Evolutionary conservation across 805 yeast species (phyloP), one percentile per base, ranked within the genome.

Genomic region (Kluyveromyces aestuarii): DNA sequence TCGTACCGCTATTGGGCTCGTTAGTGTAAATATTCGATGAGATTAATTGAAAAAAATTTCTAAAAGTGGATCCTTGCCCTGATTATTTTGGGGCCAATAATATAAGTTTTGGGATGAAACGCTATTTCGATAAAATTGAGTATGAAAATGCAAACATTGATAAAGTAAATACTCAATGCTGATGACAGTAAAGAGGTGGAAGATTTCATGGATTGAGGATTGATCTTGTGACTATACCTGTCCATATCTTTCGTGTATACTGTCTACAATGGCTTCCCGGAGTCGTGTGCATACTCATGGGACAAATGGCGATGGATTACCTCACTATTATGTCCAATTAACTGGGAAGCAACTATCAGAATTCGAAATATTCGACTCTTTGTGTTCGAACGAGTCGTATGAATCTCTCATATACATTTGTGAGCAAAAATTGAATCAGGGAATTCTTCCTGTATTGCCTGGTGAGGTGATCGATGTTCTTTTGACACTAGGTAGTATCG

Each of bases 401-500:
- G 71, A 66, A 43, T 62, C 64, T 55, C 47, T 72, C n/a, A 45
- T 74, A 1, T 51, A 63, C 8, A 63, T 63, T 39, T 48, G 72
- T 8, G 75, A 73, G 50, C 55, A 58, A 7, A 56, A 54, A 38
- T 46, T 56, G 27, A 46, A 50, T 7, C 25, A 47, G 1, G 27
- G 27, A 8, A 27, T 17, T 8, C 19, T 60, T 6, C 44, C 52
- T 2, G 59, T 64, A 9, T 75, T 76, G 0, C 65, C 69, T 1
- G 55, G 62, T 19, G 64, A 66, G 27, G 59, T 68, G 2, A 41
- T 71, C 9, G 54, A 64, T 27, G 60, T 67, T 1, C 45, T 73
- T 9, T 58, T 73, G 41, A 69, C 76, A 1, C 49, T 72, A 25
- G 64, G 65, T 0, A 67, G 74, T 0, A 50, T 69, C 1, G 63